Evolutionary conservation across 371 early-diverging fungal genomes (phyloP).

Genomic region (Blyttiomyces sp.): DNA sequence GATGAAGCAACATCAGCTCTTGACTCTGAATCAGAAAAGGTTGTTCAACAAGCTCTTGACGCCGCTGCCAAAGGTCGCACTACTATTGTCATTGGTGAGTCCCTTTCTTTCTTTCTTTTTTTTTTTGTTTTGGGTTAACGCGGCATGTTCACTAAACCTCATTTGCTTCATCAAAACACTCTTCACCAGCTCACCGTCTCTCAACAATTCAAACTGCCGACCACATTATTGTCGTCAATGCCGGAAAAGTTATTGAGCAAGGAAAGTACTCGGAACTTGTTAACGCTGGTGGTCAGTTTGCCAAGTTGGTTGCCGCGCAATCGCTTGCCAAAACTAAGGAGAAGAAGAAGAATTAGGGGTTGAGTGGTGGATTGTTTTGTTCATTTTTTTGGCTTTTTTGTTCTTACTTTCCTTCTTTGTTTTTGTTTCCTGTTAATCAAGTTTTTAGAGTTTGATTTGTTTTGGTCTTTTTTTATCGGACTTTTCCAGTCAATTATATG

Average conservation of each 20-base stretch:
- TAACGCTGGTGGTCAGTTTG: constrained; percentile 27
- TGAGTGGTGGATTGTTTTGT: too few relatives aligned
- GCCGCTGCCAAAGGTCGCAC: constrained; percentile 60
- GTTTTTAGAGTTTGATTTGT: too few relatives aligned
- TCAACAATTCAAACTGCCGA: constrained; percentile 49
- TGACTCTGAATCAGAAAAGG: constrained; percentile 74
- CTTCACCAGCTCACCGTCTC: constrained; percentile 56
- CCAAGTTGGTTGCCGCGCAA: constrained; percentile 35
- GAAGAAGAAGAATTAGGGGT: too few relatives aligned
- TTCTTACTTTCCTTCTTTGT: too few relatives aligned
- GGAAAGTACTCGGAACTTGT: constrained; percentile 35
- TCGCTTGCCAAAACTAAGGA: constrained; percentile 15
- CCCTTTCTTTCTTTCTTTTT: too few relatives aligned
- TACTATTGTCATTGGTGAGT: constrained; percentile 43
- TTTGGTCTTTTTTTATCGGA: too few relatives aligned
- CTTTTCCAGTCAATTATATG: too few relatives aligned
- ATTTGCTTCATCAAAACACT: neutral
- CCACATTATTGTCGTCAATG: constrained; percentile 29
- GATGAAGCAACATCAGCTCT: constrained; percentile 65
- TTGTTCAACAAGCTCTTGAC: constrained; percentile 86
- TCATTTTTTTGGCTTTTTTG: too few relatives aligned
- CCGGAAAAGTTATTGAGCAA: constrained; percentile 31
- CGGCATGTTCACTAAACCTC: neutral
- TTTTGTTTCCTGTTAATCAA: too few relatives aligned
- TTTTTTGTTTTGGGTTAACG: too few relatives aligned